Evolutionary conservation across 148 eudicot species (phyloP).

Genomic region (Salicornia ramosissima): DNA sequence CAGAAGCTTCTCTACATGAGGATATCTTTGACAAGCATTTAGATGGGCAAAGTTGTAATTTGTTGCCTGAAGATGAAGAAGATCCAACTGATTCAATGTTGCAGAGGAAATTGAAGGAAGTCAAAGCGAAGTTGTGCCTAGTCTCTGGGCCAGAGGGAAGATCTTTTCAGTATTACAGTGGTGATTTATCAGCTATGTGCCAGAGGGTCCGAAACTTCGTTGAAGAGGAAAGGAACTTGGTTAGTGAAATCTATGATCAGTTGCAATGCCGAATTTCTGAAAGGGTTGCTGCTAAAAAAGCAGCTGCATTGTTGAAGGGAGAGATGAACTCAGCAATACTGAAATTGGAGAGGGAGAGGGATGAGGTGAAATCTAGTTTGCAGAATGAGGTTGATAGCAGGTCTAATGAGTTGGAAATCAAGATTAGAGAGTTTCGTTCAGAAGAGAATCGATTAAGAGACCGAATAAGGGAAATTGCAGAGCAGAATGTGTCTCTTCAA

Average conservation of each 20-base stretch:
- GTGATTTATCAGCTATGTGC: conserved; percentile 10
- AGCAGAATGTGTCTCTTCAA: conserved; percentile 27
- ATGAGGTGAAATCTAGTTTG: conserved; percentile 21
- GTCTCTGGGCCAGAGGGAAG: conserved; percentile 18
- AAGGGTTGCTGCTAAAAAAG: conserved; percentile 21
- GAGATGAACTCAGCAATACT: conserved; percentile 15
- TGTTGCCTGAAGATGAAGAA: background rate
- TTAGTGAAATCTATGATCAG: conserved; percentile 20
- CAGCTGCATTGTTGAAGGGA: conserved; percentile 8
- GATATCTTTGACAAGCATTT: conserved; percentile 17
- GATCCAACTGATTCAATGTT: conserved; percentile 18
- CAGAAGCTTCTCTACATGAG: conserved; percentile 6
- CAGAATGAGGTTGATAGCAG: conserved; percentile 22
- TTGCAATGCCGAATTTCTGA: conserved; percentile 27
- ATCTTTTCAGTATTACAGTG: conserved; percentile 3
- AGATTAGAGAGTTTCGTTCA: conserved; percentile 15
- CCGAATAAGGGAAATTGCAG: conserved; percentile 24
- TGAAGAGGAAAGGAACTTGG: conserved; percentile 23
- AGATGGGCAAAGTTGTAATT: conserved; percentile 2
- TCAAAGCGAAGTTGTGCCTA: conserved; percentile 17
- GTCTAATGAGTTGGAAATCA: conserved; percentile 23
- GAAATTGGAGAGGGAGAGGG: conserved; percentile 22
- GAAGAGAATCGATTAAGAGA: conserved; percentile 24
- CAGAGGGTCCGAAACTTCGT: conserved; percentile 18
- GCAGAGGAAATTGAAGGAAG: conserved; percentile 19